Percentiles rank a stretch among this genome's conserved stretches.
Conservation (phyloP, 352 stramenopile species). For the Pythium dissotocum region DNA sequence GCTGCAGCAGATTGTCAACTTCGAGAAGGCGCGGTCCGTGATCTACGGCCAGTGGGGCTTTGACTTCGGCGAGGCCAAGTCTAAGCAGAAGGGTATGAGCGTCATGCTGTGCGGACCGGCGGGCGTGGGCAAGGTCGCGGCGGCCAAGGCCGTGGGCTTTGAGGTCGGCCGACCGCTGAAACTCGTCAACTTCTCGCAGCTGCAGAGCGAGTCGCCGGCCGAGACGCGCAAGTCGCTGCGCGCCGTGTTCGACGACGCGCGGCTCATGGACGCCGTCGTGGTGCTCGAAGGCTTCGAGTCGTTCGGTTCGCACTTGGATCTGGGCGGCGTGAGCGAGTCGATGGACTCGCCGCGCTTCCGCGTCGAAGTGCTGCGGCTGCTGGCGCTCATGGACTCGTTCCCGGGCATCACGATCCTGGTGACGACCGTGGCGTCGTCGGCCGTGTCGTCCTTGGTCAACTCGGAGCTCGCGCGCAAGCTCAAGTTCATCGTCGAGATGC, state of each 20-base stretch:
- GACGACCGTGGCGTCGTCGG: slow-evolving; percentile 59
- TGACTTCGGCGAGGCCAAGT: slow-evolving; percentile 77
- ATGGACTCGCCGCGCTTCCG: slow-evolving; percentile 76
- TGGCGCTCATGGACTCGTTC: slow-evolving; percentile 81
- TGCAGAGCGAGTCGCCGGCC: slow-evolving; percentile 71
- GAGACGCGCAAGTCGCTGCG: slow-evolving; percentile 76
- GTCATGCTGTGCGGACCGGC: slow-evolving; percentile 68
- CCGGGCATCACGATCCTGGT: slow-evolving; percentile 81
- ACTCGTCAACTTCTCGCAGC: slow-evolving; percentile 76
- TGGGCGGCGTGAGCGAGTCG: slow-evolving; percentile 42
- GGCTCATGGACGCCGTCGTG: slow-evolving; percentile 85
- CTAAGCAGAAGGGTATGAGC: slow-evolving; percentile 84
- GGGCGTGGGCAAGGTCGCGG: slow-evolving; percentile 76
- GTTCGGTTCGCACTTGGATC: slow-evolving; percentile 77
- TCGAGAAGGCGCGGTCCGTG: slow-evolving; percentile 83
- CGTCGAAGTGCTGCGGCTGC: slow-evolving; percentile 71
- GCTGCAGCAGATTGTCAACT: slow-evolving; percentile 70
- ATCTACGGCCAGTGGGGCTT: slow-evolving; percentile 89
- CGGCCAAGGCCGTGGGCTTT: slow-evolving; percentile 81
- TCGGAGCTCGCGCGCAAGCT: slow-evolving; percentile 73
- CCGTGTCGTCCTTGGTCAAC: slow-evolving; percentile 45
- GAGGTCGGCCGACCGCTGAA: slow-evolving; percentile 83
- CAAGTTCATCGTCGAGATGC: slow-evolving; percentile 89
- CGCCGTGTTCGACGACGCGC: slow-evolving; percentile 84
- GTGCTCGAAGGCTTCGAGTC: slow-evolving; percentile 88